phyloP scores from a whole-genome alignment of 2,329 filamentous ascomycete species.

The Berkeleyomyces basicola region DNA sequence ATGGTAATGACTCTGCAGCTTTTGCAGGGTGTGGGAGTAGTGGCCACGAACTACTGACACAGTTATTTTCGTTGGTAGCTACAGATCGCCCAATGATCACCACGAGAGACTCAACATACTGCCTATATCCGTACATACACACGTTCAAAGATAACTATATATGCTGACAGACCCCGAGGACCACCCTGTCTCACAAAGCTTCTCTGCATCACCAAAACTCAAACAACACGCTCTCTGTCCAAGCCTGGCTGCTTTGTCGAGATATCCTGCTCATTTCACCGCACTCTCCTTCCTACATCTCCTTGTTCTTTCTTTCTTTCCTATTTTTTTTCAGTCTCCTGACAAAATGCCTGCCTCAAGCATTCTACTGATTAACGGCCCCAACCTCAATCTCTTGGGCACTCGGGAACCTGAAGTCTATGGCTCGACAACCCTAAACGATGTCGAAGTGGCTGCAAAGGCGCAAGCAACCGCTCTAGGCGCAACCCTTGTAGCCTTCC shows the following conservation, averaged over 20 bases:
- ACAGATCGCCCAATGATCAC: background rate
- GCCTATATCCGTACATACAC: background rate
- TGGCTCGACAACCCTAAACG: constrained; percentile 48
- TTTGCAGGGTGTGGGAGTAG: no score
- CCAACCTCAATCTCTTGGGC: constrained; percentile 67
- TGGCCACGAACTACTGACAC: no score
- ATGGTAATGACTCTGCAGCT: no score
- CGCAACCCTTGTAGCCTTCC: constrained; percentile 40
- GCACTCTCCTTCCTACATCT: background rate
- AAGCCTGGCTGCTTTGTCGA: background rate
- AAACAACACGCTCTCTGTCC: background rate
- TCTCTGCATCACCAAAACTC: background rate
- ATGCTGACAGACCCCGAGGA: background rate
- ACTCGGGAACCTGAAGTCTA: constrained; percentile 59
- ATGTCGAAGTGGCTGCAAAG: constrained; percentile 36
- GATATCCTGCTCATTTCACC: no score
- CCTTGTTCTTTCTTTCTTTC: background rate
- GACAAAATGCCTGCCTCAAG: constrained; percentile 21
- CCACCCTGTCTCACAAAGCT: background rate
- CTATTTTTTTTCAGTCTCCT: background rate
- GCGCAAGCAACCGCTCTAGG: constrained; percentile 33
- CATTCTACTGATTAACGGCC: constrained; percentile 65
- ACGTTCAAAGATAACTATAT: background rate
- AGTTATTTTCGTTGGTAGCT: background rate
- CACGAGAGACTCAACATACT: background rate